A percentile compares a stretch with the other conserved stretches of the same genome.
These are phyloP conservation scores for Colletotrichum lindemuthianum DNA, from an alignment of 2,329 filamentous ascomycete genomes.

Conservation along the genomic window DNA sequence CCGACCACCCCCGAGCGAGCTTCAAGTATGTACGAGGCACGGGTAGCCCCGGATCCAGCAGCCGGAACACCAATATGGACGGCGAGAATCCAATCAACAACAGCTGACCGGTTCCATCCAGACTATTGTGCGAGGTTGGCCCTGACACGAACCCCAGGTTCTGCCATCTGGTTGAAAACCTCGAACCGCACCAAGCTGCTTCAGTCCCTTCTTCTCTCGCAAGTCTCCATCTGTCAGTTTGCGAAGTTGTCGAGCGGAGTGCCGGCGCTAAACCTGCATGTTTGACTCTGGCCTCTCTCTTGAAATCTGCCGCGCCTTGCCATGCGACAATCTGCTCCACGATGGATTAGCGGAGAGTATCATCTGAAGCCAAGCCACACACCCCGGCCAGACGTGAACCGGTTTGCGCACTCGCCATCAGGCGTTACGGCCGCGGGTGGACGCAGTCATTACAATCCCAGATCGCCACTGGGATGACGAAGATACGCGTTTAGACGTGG, in stretches of 20 bases:
- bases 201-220: not conserved
- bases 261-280: not conserved
- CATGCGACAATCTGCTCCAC: conserved; percentile 24
- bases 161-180: not conserved
- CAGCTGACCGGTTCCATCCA: not conserved
- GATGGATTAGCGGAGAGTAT: conserved; percentile 22
- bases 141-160: not conserved
- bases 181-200: conserved; percentile 15
- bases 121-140: not conserved
- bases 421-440: not conserved
- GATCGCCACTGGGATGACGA: conserved; percentile 24
- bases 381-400: conserved; percentile 12
- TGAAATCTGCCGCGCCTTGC: conserved; percentile 7
- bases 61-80: not conserved
- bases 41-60: conserved; percentile 20
- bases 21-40: conserved; percentile 6
- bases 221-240: not conserved
- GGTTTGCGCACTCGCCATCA: conserved; percentile 6
- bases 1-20: conserved; percentile 7
- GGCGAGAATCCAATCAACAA: conserved; percentile 1
- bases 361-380: conserved; percentile 27
- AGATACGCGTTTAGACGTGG: conserved; percentile 15
- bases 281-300: too few relatives aligned
- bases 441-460: not conserved
- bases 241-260: not conserved